A percentile compares a stretch with the other conserved stretches of the same genome.
Evolutionary conservation across 164 flowering plant species (phyloP).

Genomic region (Malania oleifera): DNA sequence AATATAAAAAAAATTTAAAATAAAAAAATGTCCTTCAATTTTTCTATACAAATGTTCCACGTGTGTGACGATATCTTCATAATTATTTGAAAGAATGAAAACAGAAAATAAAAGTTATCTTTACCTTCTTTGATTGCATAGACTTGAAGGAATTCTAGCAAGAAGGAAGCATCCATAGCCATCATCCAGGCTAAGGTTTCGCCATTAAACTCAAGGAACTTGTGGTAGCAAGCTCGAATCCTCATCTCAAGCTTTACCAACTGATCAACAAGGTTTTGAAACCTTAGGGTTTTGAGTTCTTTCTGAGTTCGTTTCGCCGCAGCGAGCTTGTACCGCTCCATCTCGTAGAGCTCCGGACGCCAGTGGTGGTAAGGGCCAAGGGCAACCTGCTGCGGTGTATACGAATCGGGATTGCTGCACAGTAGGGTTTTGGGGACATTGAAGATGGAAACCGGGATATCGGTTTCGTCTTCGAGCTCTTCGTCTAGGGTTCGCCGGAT

Average conservation of each 20-base stretch:
- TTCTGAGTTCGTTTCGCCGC: slow-evolving; percentile 21
- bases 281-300: background rate
- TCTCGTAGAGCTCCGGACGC: slow-evolving; percentile 23
- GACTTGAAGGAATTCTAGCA: slow-evolving; percentile 21
- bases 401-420: slow-evolving; percentile 18
- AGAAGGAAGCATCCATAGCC: slow-evolving; percentile 20
- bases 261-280: slow-evolving; percentile 12
- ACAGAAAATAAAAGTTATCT: too few species aligned
- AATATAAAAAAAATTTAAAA: too few species aligned
- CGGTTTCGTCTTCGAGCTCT: slow-evolving; percentile 34
- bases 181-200: slow-evolving; percentile 21
- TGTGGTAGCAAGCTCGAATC: slow-evolving; percentile 19
- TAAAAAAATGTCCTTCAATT: too few species aligned
- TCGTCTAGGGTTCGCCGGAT: slow-evolving; percentile 44
- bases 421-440: slow-evolving; percentile 25
- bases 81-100: too few species aligned
- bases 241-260: slow-evolving; percentile 1
- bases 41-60: too few species aligned
- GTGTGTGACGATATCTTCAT: too few species aligned
- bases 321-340: slow-evolving; percentile 32
- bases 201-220: slow-evolving; percentile 11
- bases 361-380: slow-evolving; percentile 31
- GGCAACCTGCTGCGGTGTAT: slow-evolving; percentile 23
- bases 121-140: slow-evolving; percentile 9
- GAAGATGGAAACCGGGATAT: slow-evolving; percentile 22